phyloP scores from a whole-genome alignment of 352 stramenopile genomes.

The Globisporangium ultimum region DNA sequence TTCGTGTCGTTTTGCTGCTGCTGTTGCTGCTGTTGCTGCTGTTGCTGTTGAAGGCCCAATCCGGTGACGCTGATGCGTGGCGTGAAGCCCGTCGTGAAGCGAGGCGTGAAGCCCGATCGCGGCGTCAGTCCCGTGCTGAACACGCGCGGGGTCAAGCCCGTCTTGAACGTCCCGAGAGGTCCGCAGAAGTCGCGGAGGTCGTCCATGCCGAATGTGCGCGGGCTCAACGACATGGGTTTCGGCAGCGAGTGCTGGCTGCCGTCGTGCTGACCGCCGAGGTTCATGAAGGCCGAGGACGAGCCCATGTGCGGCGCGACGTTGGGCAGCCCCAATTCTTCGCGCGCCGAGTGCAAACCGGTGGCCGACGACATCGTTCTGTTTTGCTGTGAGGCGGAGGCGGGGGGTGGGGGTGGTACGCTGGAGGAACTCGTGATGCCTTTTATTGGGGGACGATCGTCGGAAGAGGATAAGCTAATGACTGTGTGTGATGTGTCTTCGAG shows the following conservation, averaged over 20 bases:
- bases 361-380: conserved; percentile 32
- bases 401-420: background rate
- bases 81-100: conserved; percentile 77
- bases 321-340: conserved; percentile 64
- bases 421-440: conserved; percentile 4
- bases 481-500: no score
- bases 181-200: conserved; percentile 82
- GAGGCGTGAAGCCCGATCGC: conserved; percentile 77
- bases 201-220: conserved; percentile 81
- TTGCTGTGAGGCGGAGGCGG: conserved; percentile 2
- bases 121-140: conserved; percentile 81
- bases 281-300: conserved; percentile 10
- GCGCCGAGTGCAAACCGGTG: conserved; percentile 61
- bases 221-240: conserved; percentile 75
- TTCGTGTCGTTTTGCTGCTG: conserved; percentile 35
- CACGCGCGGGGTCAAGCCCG: conserved; percentile 69
- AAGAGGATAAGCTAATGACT: conserved; percentile 1
- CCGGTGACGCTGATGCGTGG: conserved; percentile 61
- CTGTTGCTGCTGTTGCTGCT: conserved; percentile 20
- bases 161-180: conserved; percentile 80
- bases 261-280: conserved; percentile 33
- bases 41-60: conserved; percentile 25
- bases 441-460: background rate
- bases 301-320: conserved; percentile 25
- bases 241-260: conserved; percentile 27